A percentile compares a stretch with the other conserved stretches of the same genome.
Conservation (phyloP, 805 yeast species). For the Hagleromyces aurorensis region DNA sequence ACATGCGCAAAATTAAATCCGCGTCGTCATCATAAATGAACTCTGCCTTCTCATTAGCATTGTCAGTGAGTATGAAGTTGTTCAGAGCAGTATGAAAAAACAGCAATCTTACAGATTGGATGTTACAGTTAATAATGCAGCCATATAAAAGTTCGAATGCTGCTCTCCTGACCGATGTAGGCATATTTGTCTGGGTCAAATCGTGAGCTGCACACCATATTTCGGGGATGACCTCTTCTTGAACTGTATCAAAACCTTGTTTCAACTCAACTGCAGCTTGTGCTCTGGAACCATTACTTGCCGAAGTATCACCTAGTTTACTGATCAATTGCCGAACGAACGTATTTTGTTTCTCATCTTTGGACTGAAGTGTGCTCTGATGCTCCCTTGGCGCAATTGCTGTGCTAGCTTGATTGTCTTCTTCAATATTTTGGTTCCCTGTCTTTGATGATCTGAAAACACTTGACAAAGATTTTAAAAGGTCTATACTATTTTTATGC, state of each 20-base stretch:
- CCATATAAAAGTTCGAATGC: slow-evolving; percentile 45
- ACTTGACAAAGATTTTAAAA: slow-evolving; percentile 4
- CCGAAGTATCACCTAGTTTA: slow-evolving; percentile 6
- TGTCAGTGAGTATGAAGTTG: slow-evolving; percentile 38
- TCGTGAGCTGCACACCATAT: slow-evolving; percentile 66
- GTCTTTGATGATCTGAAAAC: slow-evolving; percentile 2
- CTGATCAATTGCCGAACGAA: slow-evolving; percentile 4
- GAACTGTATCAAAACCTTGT: slow-evolving; percentile 41
- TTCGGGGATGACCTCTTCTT: slow-evolving; percentile 57
- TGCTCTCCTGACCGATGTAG: slow-evolving; percentile 35
- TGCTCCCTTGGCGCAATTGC: background rate
- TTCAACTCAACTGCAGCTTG: slow-evolving; percentile 46
- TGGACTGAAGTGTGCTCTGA: slow-evolving; percentile 7
- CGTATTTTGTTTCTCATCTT: slow-evolving; percentile 26
- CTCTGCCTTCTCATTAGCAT: no score
- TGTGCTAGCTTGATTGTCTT: no score
- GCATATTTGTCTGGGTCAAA: slow-evolving; percentile 36
- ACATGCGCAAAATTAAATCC: no score
- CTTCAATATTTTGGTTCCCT: slow-evolving; percentile 1
- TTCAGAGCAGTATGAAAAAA: slow-evolving; percentile 53
- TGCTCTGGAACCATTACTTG: slow-evolving; percentile 27
- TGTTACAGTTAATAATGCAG: slow-evolving; percentile 46
- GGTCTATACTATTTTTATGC: slow-evolving; percentile 6
- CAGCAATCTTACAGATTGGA: slow-evolving; percentile 41
- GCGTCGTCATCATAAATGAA: no score